phyloP scores from a whole-genome alignment of 257 asterid species.

The Cruciata laevipes region DNA sequence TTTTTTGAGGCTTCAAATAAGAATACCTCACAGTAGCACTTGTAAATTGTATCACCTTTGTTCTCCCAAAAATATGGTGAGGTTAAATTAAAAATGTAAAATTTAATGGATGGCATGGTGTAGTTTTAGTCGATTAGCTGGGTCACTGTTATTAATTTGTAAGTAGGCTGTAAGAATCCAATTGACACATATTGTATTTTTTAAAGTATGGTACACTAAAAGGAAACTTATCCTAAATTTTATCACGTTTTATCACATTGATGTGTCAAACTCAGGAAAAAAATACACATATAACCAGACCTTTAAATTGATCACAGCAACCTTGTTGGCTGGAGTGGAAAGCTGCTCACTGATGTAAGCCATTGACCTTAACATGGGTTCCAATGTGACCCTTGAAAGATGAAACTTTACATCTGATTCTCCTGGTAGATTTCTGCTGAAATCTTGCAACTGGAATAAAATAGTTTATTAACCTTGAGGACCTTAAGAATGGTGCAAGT shows the following conservation, averaged over 20 bases:
- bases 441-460: slow-evolving; percentile 71
- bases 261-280: not conserved
- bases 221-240: not conserved
- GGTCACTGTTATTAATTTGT: too few relatives aligned
- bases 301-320: slow-evolving; percentile 86
- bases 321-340: slow-evolving; percentile 62
- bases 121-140: not conserved
- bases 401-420: slow-evolving; percentile 84
- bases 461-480: slow-evolving; percentile 1
- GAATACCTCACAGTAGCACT: not conserved
- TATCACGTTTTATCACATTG: not conserved
- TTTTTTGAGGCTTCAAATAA: not conserved
- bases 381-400: slow-evolving; percentile 60
- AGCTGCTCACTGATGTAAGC: slow-evolving; percentile 86
- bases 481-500: not conserved
- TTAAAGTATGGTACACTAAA: not conserved
- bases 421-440: slow-evolving; percentile 44
- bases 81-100: too few relatives aligned
- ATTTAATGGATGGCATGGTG: not conserved
- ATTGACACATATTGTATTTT: not conserved
- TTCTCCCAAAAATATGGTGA: not conserved
- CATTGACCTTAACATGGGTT: slow-evolving; percentile 90
- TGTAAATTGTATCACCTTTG: not conserved
- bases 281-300: slow-evolving; percentile 26
- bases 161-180: not conserved